These are phyloP conservation scores for Hexamita inflata DNA, from an alignment of 208 protist species.

Conservation along the genomic window DNA sequence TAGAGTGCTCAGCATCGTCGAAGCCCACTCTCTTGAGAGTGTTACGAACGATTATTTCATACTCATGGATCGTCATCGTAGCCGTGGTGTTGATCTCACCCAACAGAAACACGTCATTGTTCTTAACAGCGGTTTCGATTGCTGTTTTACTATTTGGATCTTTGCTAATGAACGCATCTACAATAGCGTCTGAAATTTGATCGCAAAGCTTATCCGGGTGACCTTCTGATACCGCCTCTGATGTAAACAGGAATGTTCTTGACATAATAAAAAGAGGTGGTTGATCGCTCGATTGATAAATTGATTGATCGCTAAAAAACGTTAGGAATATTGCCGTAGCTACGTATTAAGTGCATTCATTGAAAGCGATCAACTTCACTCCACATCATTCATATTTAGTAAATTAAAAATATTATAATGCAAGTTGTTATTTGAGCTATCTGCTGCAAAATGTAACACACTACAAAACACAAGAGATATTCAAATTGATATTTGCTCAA, in stretches of 20 bases:
- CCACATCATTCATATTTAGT: too few relatives aligned
- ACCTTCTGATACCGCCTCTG: constrained; percentile 11
- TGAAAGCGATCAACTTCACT: too few relatives aligned
- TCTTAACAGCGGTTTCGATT: constrained; percentile 91
- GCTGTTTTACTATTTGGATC: constrained; percentile 92
- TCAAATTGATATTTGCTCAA: too few relatives aligned
- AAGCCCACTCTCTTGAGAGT: constrained; percentile 91
- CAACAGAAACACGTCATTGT: constrained; percentile 92
- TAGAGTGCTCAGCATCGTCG: constrained; percentile 62
- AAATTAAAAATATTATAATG: too few relatives aligned
- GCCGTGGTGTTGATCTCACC: constrained; percentile 96
- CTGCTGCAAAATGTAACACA: too few relatives aligned
- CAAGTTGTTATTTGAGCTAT: too few relatives aligned
- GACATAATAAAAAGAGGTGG: too few relatives aligned
- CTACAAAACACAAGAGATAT: too few relatives aligned
- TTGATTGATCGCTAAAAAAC: too few relatives aligned
- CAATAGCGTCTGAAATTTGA: constrained; percentile 88
- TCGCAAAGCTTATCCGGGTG: constrained; percentile 24
- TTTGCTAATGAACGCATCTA: constrained; percentile 87
- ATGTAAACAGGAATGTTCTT: constrained; percentile 22
- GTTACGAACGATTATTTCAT: constrained; percentile 82
- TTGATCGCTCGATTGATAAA: too few relatives aligned
- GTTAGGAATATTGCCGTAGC: too few relatives aligned
- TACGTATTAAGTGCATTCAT: too few relatives aligned
- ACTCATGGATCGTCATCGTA: constrained; percentile 85